Percentiles rank a stretch among this genome's conserved stretches.
Conservation (phyloP, 192 early-diverging fungal species). For the Dispira parvispora region DNA sequence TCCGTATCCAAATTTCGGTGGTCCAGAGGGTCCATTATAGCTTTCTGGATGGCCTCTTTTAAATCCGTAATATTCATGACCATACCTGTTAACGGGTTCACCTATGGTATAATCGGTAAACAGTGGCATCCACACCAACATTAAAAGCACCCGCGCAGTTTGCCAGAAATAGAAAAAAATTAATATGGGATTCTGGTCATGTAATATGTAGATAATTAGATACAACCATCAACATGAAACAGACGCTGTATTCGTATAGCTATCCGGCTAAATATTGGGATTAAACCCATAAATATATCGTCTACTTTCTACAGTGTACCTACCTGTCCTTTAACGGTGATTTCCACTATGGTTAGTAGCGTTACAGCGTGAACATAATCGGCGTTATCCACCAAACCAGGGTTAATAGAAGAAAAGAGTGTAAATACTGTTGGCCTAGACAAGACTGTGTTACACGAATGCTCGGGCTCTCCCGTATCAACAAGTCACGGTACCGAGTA, state of each 20-base stretch:
- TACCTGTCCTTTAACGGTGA: conserved; percentile 52
- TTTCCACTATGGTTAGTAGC: conserved; percentile 32
- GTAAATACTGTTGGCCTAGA: not conserved
- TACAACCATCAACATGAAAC: not conserved
- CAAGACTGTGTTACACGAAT: not conserved
- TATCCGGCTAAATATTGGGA: too few relatives aligned
- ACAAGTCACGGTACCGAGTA: not conserved
- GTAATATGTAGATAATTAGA: not conserved
- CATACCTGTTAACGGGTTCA: conserved; percentile 73
- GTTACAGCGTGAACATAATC: not conserved
- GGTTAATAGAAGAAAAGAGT: not conserved
- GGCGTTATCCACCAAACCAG: not conserved
- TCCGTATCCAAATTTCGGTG: conserved; percentile 80
- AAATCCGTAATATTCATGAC: conserved; percentile 66
- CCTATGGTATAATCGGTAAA: conserved; percentile 14
- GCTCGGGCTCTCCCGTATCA: not conserved
- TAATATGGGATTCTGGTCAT: not conserved
- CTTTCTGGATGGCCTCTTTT: conserved; percentile 54
- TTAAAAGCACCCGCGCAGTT: not conserved
- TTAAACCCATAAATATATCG: too few relatives aligned
- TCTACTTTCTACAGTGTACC: not conserved
- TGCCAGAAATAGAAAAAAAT: not conserved
- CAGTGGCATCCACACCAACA: not conserved
- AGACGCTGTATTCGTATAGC: not conserved
- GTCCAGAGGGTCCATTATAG: conserved; percentile 66